Base-by-base conservation (phyloP, 805 yeast species). In the Candida pseudofarinosa region DNA sequence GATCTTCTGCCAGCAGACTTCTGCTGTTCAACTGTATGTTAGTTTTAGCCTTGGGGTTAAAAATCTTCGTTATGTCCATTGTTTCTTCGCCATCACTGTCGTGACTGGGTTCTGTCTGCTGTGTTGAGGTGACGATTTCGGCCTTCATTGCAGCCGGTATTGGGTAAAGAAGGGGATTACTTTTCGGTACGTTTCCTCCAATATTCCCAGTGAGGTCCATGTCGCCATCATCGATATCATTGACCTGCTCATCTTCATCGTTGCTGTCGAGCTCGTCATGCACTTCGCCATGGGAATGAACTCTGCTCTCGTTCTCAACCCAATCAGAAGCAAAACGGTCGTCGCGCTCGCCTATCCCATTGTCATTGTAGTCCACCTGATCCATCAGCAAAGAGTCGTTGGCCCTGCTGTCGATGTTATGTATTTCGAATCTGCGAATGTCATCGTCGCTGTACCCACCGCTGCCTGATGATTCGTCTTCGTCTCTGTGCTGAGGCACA, bases 161-260 rank as follows among this genome's bases (percentile, higher is more conserved):
- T 33, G 8, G 17, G 35, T 16, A 14, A 6, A 7, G 17, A 13
- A 16, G 35, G 13, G 18, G 17, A 13, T 14, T 13, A 13, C 18
- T 13, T 44, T 23, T 23, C 6, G 28, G 28, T 6, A 23, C 10
- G 10, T 23, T 6, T 10, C 30, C 7, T 42, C 47, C 37, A 13
- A 37, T 17, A 33, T 37, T 37, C 6, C 41, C 52, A 14, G 63
- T 59, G 19, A 59, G 45, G 33, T 63, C 67, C 56, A 59, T 59
- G 28, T 58, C 60, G 5, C 42, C 52, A 14, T 50, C 53, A 4
- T 43, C 52, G 5, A 32, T 46, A 40, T n/a, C 26, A 17, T 15
- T 23, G 6, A 7, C 28, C 28, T 23, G 28, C 10, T 33, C 37
- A 18, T 36, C 33, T 13, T 38, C 39, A 28, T 44, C 39, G 3